A percentile compares a stretch with the other conserved stretches of the same genome.
These are phyloP conservation scores for Phytophthora lateralis DNA, from an alignment of 352 stramenopile genomes.

Conservation along the genomic window DNA sequence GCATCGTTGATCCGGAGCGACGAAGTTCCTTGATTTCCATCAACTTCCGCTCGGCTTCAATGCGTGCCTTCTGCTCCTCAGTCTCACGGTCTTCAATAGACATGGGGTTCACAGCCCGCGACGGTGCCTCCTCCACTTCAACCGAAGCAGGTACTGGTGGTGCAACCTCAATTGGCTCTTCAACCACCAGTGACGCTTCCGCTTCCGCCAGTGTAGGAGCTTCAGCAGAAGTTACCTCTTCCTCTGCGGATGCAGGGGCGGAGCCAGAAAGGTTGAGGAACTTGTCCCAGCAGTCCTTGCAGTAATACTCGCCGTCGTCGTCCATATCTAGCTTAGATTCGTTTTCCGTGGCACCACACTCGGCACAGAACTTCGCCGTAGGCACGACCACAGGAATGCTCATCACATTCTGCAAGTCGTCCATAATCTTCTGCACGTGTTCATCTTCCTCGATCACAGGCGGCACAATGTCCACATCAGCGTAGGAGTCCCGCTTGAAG, in stretches of 20 bases:
- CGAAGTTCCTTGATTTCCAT: slow-evolving; percentile 83
- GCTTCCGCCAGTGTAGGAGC: slow-evolving; percentile 19
- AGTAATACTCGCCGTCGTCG: slow-evolving; percentile 87
- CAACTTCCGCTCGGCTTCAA: slow-evolving; percentile 83
- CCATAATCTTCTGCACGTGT: slow-evolving; percentile 71
- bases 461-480: slow-evolving; percentile 68
- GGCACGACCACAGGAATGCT: slow-evolving; percentile 82
- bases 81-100: slow-evolving; percentile 58
- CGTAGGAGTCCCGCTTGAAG: slow-evolving; percentile 81
- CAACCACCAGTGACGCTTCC: slow-evolving; percentile 4
- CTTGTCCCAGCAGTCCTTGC: slow-evolving; percentile 89
- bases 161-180: slow-evolving; percentile 10
- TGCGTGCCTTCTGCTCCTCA: slow-evolving; percentile 77
- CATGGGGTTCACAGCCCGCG: slow-evolving; percentile 39
- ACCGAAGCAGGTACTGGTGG: slow-evolving; percentile 23
- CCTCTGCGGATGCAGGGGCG: slow-evolving; percentile 8
- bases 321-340: slow-evolving; percentile 81
- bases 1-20: slow-evolving; percentile 63
- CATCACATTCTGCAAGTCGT: slow-evolving; percentile 80
- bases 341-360: slow-evolving; percentile 78
- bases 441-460: slow-evolving; percentile 66
- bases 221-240: slow-evolving; percentile 1
- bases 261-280: slow-evolving; percentile 65
- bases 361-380: slow-evolving; percentile 76
- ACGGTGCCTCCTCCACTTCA: slow-evolving; percentile 29